phyloP scores from a whole-genome alignment of 2,329 filamentous ascomycete species.

The Hypoxylon sp. region DNA sequence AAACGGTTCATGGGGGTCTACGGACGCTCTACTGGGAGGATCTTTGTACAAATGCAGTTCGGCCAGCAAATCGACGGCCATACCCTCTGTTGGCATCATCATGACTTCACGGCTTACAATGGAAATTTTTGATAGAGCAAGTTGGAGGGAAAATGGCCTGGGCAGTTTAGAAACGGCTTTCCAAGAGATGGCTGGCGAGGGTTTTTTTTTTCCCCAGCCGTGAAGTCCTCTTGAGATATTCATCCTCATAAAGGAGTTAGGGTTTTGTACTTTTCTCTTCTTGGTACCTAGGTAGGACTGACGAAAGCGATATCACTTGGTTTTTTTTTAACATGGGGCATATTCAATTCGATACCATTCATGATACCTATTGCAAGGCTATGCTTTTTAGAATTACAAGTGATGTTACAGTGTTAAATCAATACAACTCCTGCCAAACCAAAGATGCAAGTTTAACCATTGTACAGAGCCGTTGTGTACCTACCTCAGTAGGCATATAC shows the following conservation, averaged over 20 bases:
- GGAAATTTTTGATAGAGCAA: slow-evolving; percentile 40
- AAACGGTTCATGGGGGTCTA: slow-evolving; percentile 23
- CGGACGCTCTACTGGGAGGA: slow-evolving; percentile 34
- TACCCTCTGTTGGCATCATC: slow-evolving; percentile 23
- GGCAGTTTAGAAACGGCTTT: slow-evolving; percentile 33
- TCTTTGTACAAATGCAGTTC: slow-evolving; percentile 39
- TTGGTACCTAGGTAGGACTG: slow-evolving; percentile 24
- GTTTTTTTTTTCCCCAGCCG: slow-evolving; percentile 4
- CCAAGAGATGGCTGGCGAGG: slow-evolving; percentile 22
- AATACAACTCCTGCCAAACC: slow-evolving; percentile 11
- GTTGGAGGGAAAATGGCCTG: slow-evolving; percentile 33
- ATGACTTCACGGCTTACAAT: slow-evolving; percentile 40
- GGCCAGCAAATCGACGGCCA: slow-evolving; percentile 22
- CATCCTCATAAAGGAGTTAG: slow-evolving; percentile 37
- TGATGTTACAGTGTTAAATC: slow-evolving; percentile 28
- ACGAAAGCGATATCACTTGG: slow-evolving; percentile 39
- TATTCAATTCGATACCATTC: slow-evolving; percentile 40
- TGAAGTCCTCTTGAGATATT: slow-evolving; percentile 20
- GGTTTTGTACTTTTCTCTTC: slow-evolving; percentile 33
- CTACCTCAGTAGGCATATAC: neutral
- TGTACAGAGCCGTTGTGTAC: slow-evolving; percentile 3
- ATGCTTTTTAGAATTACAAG: slow-evolving; percentile 6
- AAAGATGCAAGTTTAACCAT: slow-evolving; percentile 1
- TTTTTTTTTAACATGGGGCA: slow-evolving; percentile 32
- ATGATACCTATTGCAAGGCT: slow-evolving; percentile 26